A percentile compares a stretch with the other conserved stretches of the same genome.
Evolutionary conservation across 129 eudicot genomes (phyloP).

Genomic region (Logfia minima): DNA sequence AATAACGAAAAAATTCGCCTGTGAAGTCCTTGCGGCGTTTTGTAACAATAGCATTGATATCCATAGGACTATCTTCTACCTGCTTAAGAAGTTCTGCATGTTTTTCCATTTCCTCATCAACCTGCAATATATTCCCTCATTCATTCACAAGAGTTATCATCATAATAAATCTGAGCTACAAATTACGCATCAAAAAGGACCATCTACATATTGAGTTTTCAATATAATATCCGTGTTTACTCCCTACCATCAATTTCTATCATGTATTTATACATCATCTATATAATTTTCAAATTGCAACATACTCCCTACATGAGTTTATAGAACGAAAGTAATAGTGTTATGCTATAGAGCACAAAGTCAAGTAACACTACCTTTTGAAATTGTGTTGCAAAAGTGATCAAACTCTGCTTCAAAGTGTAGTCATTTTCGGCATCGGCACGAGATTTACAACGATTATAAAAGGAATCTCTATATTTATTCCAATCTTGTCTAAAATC

Average conservation of each 20-base stretch:
- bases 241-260: neutral
- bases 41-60: conserved; percentile 84
- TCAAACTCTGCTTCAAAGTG: conserved; percentile 48
- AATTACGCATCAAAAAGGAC: neutral
- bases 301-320: too few relatives aligned
- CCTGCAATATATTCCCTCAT: conserved; percentile 52
- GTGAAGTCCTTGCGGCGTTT: conserved; percentile 81
- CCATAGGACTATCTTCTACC: conserved; percentile 76
- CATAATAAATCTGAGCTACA: neutral
- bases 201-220: too few relatives aligned
- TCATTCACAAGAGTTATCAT: neutral
- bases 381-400: conserved; percentile 55
- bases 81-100: conserved; percentile 76
- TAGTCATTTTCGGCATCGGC: conserved; percentile 60
- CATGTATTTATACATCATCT: neutral
- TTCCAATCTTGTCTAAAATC: conserved; percentile 86
- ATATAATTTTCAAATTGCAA: too few relatives aligned
- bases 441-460: conserved; percentile 57
- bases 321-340: too few relatives aligned
- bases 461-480: conserved; percentile 70
- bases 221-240: neutral
- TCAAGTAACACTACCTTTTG: conserved; percentile 50
- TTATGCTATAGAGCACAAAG: too few relatives aligned
- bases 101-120: conserved; percentile 92
- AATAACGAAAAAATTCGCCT: conserved; percentile 75